Conservation (phyloP, 257 asterid genomes). For the Fraxinus cuspidata region DNA sequence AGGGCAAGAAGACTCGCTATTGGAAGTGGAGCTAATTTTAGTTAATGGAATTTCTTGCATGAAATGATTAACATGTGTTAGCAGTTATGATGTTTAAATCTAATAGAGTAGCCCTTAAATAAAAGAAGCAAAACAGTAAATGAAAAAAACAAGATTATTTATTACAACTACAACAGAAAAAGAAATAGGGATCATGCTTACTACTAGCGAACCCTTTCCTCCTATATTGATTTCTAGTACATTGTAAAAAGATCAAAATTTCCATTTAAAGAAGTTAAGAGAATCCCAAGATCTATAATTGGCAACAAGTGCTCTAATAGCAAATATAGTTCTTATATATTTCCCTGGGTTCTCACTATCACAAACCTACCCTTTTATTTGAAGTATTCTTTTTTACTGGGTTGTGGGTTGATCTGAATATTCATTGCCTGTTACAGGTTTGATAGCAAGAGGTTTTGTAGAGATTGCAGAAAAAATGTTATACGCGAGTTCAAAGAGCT, state of each 20-base stretch:
- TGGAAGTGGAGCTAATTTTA: not conserved
- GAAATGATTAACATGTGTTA: not conserved
- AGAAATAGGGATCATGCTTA: no score
- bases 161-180: no score
- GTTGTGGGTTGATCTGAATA: not conserved
- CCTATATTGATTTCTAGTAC: not conserved
- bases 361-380: not conserved
- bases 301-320: not conserved
- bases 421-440: slow-evolving; percentile 59
- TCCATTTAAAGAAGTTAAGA: not conserved
- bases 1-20: not conserved
- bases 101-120: not conserved
- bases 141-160: no score
- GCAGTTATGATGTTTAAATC: not conserved
- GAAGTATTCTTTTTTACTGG: not conserved
- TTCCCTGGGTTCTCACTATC: not conserved
- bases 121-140: no score
- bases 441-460: slow-evolving; percentile 95
- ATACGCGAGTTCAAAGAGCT: slow-evolving; percentile 96
- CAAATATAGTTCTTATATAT: not conserved
- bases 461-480: slow-evolving; percentile 98
- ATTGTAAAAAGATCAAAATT: not conserved
- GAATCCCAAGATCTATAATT: not conserved
- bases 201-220: no score
- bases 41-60: not conserved